Base-by-base conservation (phyloP, 2,329 filamentous ascomycete genomes). In the Chrysoporthe austroafricana region DNA sequence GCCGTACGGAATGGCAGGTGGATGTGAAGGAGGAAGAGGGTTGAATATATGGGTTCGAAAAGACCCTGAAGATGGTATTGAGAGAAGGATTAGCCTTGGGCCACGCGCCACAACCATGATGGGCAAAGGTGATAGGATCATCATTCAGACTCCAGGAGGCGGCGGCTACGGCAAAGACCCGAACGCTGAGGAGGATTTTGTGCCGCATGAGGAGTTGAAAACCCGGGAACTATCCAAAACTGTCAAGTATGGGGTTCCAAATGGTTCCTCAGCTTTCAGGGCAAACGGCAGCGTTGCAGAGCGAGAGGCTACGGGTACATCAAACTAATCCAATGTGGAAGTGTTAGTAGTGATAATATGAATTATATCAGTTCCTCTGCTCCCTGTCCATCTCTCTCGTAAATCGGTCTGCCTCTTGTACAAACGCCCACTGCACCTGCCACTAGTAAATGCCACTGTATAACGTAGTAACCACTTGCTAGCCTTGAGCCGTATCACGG, bases 11-110 rank as follows among this genome's bases (percentile, higher is more conserved):
- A 84, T 97, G 69, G 90, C 89, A 32, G 95, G 95, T 0, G 95
- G 95, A 3, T 90, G 89, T 65, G 91, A 95, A 69, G 95, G 89
- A 0, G 80, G 88, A 72, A 90, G 91, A 61, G 95, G 95, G 0
- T 80, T 94, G 70, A 98, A 98, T 73, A 82, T 96, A 59, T 98
- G 95, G 95, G 89, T 96, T 39, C 84, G 92, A 7, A 90, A 87
- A 69, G 90, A 95, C 64, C 81, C 84, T 72, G 88, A 87, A 76
- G 80, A 80, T 1, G 82, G 82, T 73, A 83, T 82, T 75, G 82
- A 84, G 77, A 77, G 89, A 48, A 82, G 84, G 63, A 90, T 94
- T 74, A 94, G 92, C 73, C 76, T 94, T 54, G 91, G 91, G 0
- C 91, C 88, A 1, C 95, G 95, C 83, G 94, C 94, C 72, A 93